These are phyloP conservation scores for Thelonectria rubi DNA, from an alignment of 2,329 filamentous ascomycete genomes.

Conservation along the genomic window DNA sequence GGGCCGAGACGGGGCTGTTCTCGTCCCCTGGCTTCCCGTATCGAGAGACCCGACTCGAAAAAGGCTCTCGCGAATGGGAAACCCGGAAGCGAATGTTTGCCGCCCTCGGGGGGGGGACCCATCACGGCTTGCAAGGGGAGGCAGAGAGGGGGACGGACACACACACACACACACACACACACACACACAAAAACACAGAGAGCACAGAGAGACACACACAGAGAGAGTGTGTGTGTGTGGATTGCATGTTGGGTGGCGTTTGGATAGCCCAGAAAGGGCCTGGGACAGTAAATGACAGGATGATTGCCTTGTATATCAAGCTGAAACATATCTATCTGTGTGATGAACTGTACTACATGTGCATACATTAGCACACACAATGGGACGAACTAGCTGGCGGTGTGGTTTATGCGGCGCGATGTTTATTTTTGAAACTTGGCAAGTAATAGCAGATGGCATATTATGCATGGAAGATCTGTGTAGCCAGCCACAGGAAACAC, in stretches of 20 bases:
- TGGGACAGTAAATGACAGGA: conserved; percentile 8
- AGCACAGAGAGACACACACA: not conserved
- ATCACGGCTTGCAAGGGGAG: conserved; percentile 14
- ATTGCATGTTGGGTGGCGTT: conserved; percentile 15
- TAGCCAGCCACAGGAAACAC: not conserved
- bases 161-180: too few species aligned
- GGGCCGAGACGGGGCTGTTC: conserved; percentile 19
- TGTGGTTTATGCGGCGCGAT: conserved; percentile 4
- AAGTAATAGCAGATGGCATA: conserved; percentile 14
- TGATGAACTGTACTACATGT: conserved; percentile 13
- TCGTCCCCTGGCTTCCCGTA: conserved; percentile 9
- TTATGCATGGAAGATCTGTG: not conserved
- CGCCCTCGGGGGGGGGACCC: conserved; percentile 5
- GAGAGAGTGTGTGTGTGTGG: conserved; percentile 14
- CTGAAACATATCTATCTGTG: conserved; percentile 2
- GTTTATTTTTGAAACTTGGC: conserved; percentile 3
- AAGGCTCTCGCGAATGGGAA: conserved; percentile 4
- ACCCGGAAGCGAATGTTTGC: conserved; percentile 14
- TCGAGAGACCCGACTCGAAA: conserved; percentile 1
- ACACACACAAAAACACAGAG: too few species aligned
- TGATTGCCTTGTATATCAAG: not conserved
- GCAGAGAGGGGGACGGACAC: too few species aligned
- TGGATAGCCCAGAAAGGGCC: conserved; percentile 11
- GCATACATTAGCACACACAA: conserved; percentile 8
- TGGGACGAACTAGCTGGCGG: not conserved